phyloP scores from a whole-genome alignment of 2,329 filamentous ascomycete genomes.

The Colletotrichum orchidophilum region DNA sequence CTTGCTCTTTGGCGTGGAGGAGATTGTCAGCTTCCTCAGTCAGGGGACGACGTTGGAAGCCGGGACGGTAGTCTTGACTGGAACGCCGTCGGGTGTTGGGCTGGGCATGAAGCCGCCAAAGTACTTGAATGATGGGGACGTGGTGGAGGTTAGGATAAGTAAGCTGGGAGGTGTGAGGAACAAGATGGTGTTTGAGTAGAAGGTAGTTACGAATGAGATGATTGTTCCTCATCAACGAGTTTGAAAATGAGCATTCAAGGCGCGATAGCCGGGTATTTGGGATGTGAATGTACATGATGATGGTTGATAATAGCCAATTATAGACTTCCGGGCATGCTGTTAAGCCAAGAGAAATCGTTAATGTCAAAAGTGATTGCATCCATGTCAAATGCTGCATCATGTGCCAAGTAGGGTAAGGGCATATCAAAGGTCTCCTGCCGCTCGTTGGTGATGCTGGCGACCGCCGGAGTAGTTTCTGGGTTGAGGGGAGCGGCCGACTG shows the following conservation, averaged over 20 bases:
- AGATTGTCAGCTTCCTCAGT: slow-evolving; percentile 56
- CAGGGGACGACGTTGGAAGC: slow-evolving; percentile 59
- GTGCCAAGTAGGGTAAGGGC: slow-evolving; percentile 16
- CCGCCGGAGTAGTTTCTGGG: neutral
- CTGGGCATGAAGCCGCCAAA: slow-evolving; percentile 55
- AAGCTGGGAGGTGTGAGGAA: slow-evolving; percentile 46
- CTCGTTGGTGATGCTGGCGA: neutral
- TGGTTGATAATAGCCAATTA: slow-evolving; percentile 33
- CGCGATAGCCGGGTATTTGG: neutral
- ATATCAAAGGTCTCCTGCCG: slow-evolving; percentile 22
- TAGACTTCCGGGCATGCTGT: slow-evolving; percentile 44
- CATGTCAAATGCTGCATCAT: slow-evolving; percentile 35
- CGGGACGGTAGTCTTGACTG: slow-evolving; percentile 61
- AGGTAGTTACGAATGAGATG: neutral
- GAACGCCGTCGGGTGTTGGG: slow-evolving; percentile 58
- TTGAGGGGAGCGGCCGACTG: neutral
- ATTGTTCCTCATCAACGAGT: neutral
- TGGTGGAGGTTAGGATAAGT: slow-evolving; percentile 53
- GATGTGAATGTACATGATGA: neutral
- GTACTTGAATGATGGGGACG: slow-evolving; percentile 53
- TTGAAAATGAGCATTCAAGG: neutral
- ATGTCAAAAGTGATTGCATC: slow-evolving; percentile 43
- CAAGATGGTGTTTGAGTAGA: slow-evolving; percentile 48
- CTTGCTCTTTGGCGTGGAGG: slow-evolving; percentile 59
- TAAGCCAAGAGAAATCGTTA: slow-evolving; percentile 46